Evolutionary conservation across 805 yeast genomes (phyloP).

Genomic region (Blastobotrys terrestris): DNA sequence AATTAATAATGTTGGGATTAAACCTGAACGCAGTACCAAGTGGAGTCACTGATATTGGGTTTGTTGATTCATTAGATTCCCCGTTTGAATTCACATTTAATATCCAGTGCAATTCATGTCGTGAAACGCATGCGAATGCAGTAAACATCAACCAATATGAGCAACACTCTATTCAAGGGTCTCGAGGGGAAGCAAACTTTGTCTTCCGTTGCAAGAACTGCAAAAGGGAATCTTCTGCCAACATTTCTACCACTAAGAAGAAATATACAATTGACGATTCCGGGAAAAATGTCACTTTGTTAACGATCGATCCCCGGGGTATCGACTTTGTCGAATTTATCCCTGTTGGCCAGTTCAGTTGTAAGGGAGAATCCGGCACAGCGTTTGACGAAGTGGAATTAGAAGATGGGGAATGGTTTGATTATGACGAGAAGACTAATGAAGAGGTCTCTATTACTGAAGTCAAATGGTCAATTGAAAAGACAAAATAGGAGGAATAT

Average conservation of each 20-base stretch:
- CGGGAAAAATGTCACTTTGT: constrained; percentile 41
- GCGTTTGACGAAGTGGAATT: constrained; percentile 61
- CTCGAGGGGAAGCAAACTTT: constrained; percentile 80
- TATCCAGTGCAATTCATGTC: constrained; percentile 66
- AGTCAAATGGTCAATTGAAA: constrained; percentile 55
- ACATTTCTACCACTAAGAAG: constrained; percentile 22
- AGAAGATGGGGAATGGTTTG: constrained; percentile 85
- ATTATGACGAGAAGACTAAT: constrained; percentile 80
- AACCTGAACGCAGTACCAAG: constrained; percentile 41
- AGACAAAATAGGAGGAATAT: constrained; percentile 14
- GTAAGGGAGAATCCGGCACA: constrained; percentile 49
- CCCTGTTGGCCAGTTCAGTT: constrained; percentile 58
- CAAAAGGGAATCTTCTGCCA: constrained; percentile 33
- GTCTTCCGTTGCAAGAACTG: constrained; percentile 72
- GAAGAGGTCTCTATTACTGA: constrained; percentile 79
- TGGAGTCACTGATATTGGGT: constrained; percentile 50
- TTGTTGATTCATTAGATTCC: constrained; percentile 49
- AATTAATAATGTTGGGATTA: constrained; percentile 28
- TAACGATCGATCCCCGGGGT: constrained; percentile 83
- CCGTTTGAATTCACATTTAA: constrained; percentile 75
- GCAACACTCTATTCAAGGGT: constrained; percentile 43
- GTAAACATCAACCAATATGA: constrained; percentile 61
- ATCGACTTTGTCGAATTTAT: constrained; percentile 62
- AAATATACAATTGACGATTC: constrained; percentile 36
- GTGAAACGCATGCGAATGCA: constrained; percentile 67